These are phyloP conservation scores for Dryadomyces quercivorus DNA, from an alignment of 2,329 filamentous ascomycete genomes.

Conservation along the genomic window DNA sequence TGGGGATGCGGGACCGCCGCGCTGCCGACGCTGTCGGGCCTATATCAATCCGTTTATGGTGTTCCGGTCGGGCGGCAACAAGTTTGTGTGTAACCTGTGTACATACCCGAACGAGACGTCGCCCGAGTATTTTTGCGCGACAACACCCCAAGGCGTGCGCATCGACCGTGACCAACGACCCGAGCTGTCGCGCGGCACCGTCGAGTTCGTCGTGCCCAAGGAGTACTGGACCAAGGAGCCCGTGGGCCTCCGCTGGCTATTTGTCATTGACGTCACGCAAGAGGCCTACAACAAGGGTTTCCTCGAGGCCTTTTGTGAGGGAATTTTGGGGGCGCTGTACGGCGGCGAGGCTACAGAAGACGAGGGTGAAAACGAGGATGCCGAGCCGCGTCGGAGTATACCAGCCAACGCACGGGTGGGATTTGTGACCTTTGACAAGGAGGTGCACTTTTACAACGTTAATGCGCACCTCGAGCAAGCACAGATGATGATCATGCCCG, in stretches of 20 bases:
- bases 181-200: constrained; percentile 81
- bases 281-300: constrained; percentile 87
- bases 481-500: constrained; percentile 98
- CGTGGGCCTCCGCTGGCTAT: constrained; percentile 76
- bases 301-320: constrained; percentile 79
- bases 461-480: constrained; percentile 65
- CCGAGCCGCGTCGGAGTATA: constrained; percentile 45
- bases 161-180: constrained; percentile 82
- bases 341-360: constrained; percentile 46
- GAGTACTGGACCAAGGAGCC: constrained; percentile 98
- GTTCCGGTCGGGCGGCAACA: constrained; percentile 86
- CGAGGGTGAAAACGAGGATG: constrained; percentile 35
- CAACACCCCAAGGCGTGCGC: constrained; percentile 73
- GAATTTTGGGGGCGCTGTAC: constrained; percentile 76
- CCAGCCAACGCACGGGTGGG: constrained; percentile 78
- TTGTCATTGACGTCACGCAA: constrained; percentile 86
- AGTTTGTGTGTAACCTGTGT: constrained; percentile 97
- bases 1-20: constrained; percentile 77
- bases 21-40: constrained; percentile 82
- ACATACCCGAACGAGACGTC: constrained; percentile 93
- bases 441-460: constrained; percentile 96
- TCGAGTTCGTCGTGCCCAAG: constrained; percentile 93
- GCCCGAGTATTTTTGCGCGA: constrained; percentile 85
- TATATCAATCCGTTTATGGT: constrained; percentile 99
- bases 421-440: constrained; percentile 91